A percentile compares a stretch with the other conserved stretches of the same genome.
These are phyloP conservation scores for Trifolium pratense DNA, from an alignment of 306 rosid genomes.

Conservation along the genomic window DNA sequence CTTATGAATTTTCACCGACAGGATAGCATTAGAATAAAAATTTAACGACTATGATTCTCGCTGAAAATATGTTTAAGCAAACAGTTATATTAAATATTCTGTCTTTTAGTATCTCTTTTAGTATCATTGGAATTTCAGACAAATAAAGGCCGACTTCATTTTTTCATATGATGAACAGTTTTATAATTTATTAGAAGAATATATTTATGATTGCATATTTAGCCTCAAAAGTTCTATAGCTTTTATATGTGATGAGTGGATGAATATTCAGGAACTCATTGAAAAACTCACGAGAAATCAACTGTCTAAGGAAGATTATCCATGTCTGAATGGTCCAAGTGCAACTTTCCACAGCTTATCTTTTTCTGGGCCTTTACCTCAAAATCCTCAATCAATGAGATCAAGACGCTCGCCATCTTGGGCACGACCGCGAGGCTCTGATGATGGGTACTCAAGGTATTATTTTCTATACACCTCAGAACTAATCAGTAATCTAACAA, in stretches of 20 bases:
- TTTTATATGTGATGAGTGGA: slow-evolving; percentile 30
- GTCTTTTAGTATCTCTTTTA: slow-evolving; percentile 18
- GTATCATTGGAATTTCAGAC: slow-evolving; percentile 2
- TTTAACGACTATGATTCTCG: background rate
- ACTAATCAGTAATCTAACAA: slow-evolving; percentile 15
- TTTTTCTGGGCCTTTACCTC: slow-evolving; percentile 51
- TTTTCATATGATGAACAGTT: slow-evolving; percentile 7
- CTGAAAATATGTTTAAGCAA: slow-evolving; percentile 24
- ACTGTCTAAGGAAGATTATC: slow-evolving; percentile 87
- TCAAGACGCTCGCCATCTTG: slow-evolving; percentile 86
- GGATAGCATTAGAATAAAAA: slow-evolving; percentile 16
- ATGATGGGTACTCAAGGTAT: slow-evolving; percentile 97
- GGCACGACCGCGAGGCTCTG: slow-evolving; percentile 92
- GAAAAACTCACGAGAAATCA: slow-evolving; percentile 82
- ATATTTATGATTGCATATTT: slow-evolving; percentile 13
- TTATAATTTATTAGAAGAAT: slow-evolving; percentile 11
- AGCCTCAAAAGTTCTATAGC: slow-evolving; percentile 21
- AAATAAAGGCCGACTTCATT: slow-evolving; percentile 10
- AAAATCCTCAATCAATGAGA: slow-evolving; percentile 81
- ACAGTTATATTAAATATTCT: slow-evolving; percentile 6
- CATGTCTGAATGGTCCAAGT: slow-evolving; percentile 92
- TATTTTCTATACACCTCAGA: slow-evolving; percentile 12
- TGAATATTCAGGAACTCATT: slow-evolving; percentile 73
- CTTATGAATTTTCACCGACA: slow-evolving; percentile 19
- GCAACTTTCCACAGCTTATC: slow-evolving; percentile 70